Percentiles rank a stretch among this genome's conserved stretches.
Conservation (phyloP, 768 basidiomycete genomes). For the Termitomyces sp. region DNA sequence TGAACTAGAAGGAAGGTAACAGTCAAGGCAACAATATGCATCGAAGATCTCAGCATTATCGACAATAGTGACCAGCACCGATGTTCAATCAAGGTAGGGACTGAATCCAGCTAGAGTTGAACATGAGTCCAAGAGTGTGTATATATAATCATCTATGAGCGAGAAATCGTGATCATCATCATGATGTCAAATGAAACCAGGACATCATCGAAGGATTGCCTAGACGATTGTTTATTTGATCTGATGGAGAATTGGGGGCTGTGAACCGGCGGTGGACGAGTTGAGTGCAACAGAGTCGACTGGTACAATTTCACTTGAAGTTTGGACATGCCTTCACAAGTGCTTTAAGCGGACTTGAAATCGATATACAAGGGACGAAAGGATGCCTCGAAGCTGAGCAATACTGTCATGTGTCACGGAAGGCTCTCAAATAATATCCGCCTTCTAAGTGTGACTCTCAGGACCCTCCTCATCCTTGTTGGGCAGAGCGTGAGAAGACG, state of each 20-base stretch:
- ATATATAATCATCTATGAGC: background rate
- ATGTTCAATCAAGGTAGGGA: background rate
- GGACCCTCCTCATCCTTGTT: too few relatives aligned
- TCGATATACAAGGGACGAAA: too few relatives aligned
- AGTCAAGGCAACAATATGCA: background rate
- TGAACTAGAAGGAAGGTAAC: background rate
- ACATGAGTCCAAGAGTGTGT: background rate
- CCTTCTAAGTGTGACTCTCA: too few relatives aligned
- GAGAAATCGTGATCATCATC: background rate
- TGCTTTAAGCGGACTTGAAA: too few relatives aligned
- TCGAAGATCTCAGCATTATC: background rate
- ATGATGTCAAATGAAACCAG: background rate
- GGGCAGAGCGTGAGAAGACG: too few relatives aligned
- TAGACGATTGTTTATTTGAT: background rate
- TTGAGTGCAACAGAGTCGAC: background rate
- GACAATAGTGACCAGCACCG: background rate
- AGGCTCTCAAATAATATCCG: too few relatives aligned
- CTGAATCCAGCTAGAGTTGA: background rate
- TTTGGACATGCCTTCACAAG: background rate
- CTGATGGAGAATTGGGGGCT: background rate
- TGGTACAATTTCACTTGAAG: background rate
- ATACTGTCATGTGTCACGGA: too few relatives aligned
- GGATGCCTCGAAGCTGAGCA: too few relatives aligned
- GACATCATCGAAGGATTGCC: background rate
- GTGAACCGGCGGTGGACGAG: background rate